phyloP scores from a whole-genome alignment of 1,139 yeast genomes.

The Suzukiozyma palmioleophila region DNA sequence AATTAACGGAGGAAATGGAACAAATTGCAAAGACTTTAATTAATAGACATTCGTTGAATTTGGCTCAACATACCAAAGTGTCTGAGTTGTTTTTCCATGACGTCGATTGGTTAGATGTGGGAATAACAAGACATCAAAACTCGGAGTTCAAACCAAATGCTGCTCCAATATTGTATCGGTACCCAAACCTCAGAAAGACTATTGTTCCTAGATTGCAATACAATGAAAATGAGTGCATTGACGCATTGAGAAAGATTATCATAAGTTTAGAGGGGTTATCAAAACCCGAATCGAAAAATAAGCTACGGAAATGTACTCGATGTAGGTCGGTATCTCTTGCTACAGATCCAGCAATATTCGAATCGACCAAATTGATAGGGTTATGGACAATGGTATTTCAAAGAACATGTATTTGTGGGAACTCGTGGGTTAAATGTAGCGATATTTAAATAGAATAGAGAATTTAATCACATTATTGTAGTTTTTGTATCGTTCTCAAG shows the following conservation, averaged over 20 bases:
- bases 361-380: slow-evolving; percentile 33
- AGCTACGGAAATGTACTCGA: slow-evolving; percentile 54
- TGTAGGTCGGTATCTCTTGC: slow-evolving; percentile 61
- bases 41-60: slow-evolving; percentile 28
- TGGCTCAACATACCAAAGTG: slow-evolving; percentile 38
- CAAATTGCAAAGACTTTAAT: slow-evolving; percentile 27
- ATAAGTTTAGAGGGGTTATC: slow-evolving; percentile 15
- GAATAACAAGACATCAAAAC: slow-evolving; percentile 17
- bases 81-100: slow-evolving; percentile 62
- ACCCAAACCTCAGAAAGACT: slow-evolving; percentile 7
- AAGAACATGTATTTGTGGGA: slow-evolving; percentile 77
- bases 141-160: slow-evolving; percentile 6
- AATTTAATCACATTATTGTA: no score
- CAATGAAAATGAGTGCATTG: slow-evolving; percentile 27
- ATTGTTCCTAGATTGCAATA: slow-evolving; percentile 20
- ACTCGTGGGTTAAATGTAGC: slow-evolving; percentile 53
- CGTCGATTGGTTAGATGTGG: slow-evolving; percentile 63
- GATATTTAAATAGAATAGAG: neutral
- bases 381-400: slow-evolving; percentile 75
- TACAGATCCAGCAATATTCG: slow-evolving; percentile 43
- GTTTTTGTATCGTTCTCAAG: no score
- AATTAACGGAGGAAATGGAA: slow-evolving; percentile 43
- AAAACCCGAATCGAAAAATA: slow-evolving; percentile 3
- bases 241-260: slow-evolving; percentile 43
- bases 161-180: slow-evolving; percentile 7